phyloP scores from a whole-genome alignment of 768 basidiomycete species.

The Postia placenta region DNA sequence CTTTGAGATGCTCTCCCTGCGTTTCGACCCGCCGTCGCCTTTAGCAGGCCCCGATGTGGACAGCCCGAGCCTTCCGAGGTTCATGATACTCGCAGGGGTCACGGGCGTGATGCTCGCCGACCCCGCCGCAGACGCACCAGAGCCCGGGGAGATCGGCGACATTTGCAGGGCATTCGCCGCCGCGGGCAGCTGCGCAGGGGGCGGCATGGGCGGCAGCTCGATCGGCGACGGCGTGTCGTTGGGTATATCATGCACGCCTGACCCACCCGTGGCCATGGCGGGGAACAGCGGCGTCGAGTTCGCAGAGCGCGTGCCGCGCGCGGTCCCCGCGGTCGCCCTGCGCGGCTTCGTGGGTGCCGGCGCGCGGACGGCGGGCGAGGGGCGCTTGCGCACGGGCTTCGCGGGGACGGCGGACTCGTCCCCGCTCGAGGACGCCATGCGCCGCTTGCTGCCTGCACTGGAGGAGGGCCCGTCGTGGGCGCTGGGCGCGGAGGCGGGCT shows the following conservation, averaged over 20 bases:
- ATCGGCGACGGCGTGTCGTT: constrained; percentile 80
- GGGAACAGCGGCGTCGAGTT: constrained; percentile 52
- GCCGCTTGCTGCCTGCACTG: constrained; percentile 25
- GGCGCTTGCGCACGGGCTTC: constrained; percentile 46
- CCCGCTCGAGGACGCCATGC: constrained; percentile 46
- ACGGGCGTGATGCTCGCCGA: constrained; percentile 58
- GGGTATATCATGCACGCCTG: constrained; percentile 17
- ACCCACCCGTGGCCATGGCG: constrained; percentile 31
- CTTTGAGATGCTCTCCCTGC: constrained; percentile 17
- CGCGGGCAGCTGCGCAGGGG: constrained; percentile 54
- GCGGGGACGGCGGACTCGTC: constrained; percentile 35
- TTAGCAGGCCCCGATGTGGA: constrained; percentile 28
- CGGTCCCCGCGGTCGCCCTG: constrained; percentile 4
- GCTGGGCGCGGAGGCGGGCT: constrained; percentile 19
- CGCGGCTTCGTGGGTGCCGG: background rate
- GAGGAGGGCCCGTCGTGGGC: constrained; percentile 8
- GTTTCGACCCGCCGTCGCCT: constrained; percentile 8
- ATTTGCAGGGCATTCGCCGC: constrained; percentile 2
- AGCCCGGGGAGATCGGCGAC: background rate
- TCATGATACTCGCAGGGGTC: constrained; percentile 92
- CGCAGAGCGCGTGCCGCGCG: constrained; percentile 41
- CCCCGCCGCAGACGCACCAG: background rate
- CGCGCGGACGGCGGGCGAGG: constrained; percentile 40
- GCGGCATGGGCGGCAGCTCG: constrained; percentile 77
- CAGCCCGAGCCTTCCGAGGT: constrained; percentile 61